Percentiles rank a stretch among this genome's conserved stretches.
Evolutionary conservation across 495 filamentous ascomycete species (phyloP).

Genomic region (Penicillium robsamsonii): DNA sequence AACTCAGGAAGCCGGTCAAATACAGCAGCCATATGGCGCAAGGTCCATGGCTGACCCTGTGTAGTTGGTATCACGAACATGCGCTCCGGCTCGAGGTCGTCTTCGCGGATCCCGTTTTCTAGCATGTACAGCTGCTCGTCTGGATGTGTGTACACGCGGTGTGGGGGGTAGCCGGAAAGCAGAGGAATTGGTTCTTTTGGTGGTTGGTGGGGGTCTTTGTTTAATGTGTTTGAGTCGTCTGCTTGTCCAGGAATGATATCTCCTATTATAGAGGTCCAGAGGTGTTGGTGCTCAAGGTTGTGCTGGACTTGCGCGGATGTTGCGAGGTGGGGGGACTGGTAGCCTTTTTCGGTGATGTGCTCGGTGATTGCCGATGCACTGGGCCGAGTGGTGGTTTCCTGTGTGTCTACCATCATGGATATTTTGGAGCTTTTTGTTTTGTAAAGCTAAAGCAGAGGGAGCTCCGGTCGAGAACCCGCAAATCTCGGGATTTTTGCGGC

Average conservation of each 20-base stretch:
- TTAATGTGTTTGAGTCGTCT: constrained; percentile 26
- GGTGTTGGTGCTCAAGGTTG: constrained; percentile 82
- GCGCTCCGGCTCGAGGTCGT: constrained; percentile 54
- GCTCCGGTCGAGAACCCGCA: background rate
- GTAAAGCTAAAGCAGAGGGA: background rate
- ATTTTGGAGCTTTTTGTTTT: background rate
- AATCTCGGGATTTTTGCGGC: constrained; percentile 1
- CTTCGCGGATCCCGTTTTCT: constrained; percentile 49
- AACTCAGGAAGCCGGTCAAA: constrained; percentile 67
- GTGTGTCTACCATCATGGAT: constrained; percentile 15
- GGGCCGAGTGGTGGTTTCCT: constrained; percentile 5
- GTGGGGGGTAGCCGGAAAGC: constrained; percentile 84
- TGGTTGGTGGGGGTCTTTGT: constrained; percentile 13
- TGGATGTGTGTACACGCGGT: constrained; percentile 84
- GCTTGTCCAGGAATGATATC: constrained; percentile 46
- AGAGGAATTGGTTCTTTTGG: constrained; percentile 47
- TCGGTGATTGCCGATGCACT: constrained; percentile 34
- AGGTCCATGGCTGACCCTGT: constrained; percentile 77
- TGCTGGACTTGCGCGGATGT: constrained; percentile 70
- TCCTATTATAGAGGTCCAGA: constrained; percentile 65
- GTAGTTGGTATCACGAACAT: constrained; percentile 89
- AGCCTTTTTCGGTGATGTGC: constrained; percentile 29
- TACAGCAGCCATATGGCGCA: constrained; percentile 69
- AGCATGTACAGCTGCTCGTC: constrained; percentile 85
- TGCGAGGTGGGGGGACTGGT: constrained; percentile 34